Percentiles rank a stretch among this genome's conserved stretches.
Evolutionary conservation across 2,329 filamentous ascomycete genomes (phyloP).

Genomic region (Elsinoe batatas): DNA sequence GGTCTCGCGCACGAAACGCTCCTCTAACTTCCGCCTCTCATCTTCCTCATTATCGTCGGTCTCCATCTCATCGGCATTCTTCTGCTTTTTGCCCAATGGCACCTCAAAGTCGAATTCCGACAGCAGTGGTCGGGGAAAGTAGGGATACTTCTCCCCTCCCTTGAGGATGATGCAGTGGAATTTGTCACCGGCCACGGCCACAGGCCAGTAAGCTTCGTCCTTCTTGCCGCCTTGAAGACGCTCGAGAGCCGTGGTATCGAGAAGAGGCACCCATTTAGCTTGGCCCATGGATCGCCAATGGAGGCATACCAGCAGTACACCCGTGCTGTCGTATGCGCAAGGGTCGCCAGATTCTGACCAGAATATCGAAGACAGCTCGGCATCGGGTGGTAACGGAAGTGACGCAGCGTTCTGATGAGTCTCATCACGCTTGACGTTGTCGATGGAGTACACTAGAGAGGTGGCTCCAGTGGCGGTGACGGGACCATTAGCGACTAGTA

Average conservation of each 20-base stretch:
- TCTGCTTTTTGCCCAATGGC: constrained; percentile 49
- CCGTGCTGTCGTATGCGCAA: constrained; percentile 89
- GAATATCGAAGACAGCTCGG: constrained; percentile 70
- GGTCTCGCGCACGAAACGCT: constrained; percentile 66
- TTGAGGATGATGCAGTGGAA: constrained; percentile 99
- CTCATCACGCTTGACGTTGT: constrained; percentile 88
- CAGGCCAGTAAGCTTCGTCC: constrained; percentile 85
- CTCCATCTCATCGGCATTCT: constrained; percentile 12
- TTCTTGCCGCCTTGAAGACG: constrained; percentile 78
- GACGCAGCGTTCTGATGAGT: constrained; percentile 92
- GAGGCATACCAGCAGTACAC: constrained; percentile 74
- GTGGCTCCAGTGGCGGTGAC: constrained; percentile 68
- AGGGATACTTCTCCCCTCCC: constrained; percentile 83
- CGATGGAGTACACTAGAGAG: constrained; percentile 78
- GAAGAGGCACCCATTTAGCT: constrained; percentile 81
- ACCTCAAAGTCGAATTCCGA: constrained; percentile 90
- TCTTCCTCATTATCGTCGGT: constrained; percentile 31
- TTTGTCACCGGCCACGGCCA: constrained; percentile 80
- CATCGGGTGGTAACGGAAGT: constrained; percentile 68
- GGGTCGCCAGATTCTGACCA: constrained; percentile 92
- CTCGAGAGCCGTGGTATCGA: constrained; percentile 77
- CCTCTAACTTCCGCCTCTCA: constrained; percentile 56
- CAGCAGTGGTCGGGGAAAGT: constrained; percentile 80
- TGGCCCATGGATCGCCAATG: constrained; percentile 84
- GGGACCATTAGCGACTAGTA: constrained; percentile 88